A percentile compares a stretch with the other conserved stretches of the same genome.
Conservation (phyloP, 2,329 filamentous ascomycete species). For the Grosmannia clavigera region DNA sequence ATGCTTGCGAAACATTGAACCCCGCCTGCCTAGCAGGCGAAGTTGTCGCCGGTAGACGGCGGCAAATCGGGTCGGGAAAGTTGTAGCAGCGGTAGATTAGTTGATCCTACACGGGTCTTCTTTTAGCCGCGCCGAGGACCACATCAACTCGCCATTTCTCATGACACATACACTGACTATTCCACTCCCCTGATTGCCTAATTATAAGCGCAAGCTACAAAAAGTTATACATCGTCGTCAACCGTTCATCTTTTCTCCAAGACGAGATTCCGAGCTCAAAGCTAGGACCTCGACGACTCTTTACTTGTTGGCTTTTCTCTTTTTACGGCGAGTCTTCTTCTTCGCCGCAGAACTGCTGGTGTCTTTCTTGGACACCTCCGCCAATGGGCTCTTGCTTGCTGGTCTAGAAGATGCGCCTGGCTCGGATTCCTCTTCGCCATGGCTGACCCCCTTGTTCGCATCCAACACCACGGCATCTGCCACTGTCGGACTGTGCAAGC, state of each 20-base stretch:
- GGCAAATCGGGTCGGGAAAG: constrained; percentile 9
- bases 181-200: no score
- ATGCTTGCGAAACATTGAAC: background rate
- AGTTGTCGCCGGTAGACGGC: background rate
- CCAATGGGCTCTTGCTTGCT: background rate
- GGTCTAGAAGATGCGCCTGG: constrained; percentile 20
- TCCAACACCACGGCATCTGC: background rate
- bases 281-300: background rate
- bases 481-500: background rate
- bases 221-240: background rate
- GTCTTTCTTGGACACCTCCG: background rate
- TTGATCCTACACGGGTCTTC: background rate
- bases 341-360: constrained; percentile 14
- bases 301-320: constrained; percentile 20
- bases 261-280: no score
- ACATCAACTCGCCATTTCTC: background rate
- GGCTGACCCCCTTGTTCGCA: constrained; percentile 6
- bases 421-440: background rate
- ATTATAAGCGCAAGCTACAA: background rate
- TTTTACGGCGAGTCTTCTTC: constrained; percentile 27
- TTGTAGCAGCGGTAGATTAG: background rate
- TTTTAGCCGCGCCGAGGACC: background rate
- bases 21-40: background rate
- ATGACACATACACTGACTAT: background rate
- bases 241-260: background rate